Evolutionary conservation across 371 early-diverging fungal genomes (phyloP), one percentile per base, ranked within the genome.

Genomic region (Mortierella sp.): DNA sequence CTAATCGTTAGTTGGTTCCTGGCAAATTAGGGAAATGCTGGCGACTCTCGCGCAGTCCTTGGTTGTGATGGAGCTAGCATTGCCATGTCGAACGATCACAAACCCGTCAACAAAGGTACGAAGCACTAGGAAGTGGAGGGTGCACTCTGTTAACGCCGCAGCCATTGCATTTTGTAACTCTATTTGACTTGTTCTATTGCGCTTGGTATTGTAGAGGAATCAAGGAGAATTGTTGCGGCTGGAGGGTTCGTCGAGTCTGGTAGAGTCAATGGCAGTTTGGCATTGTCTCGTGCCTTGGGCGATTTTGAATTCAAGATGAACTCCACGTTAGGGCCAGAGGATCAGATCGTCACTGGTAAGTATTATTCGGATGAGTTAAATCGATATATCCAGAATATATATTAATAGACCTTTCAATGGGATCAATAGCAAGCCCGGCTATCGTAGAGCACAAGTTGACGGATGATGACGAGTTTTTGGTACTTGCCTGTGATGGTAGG

Each of bases 221-320:
- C 87, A 12, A 84, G 86, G 53, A 89, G 99, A 62, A 98, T 98
- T 80, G 82, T 82, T 32, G 88, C 87, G 0, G 97, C 96, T 28
- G 99, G 98, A 63, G 97, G 98, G 6, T 96, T 94, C 88, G 97
- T 98, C 34, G 96, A 98, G 75, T 94, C 91, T 87, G 96, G 95
- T 5, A 91, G 99, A 34, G 98, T 98, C 56, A 98, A 98, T 85
- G 98, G 98, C 89, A 97, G 95, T 75, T 87, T 98, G 40, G 99
- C 98, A 4, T 87, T 98, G 56, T 97, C 97, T 49, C 92, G 99
- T 51, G 99, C 99, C 0, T 87, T 98, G 59, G 99, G 99, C 35
- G 99, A 98, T 83, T 97, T 96, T 85, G 98, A 97, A 82, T 98
- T 96, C 86, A 98, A 98, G 86, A 86, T 87, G 67, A 92, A 91